Base-by-base conservation (phyloP, 306 rosid species). In the Benincasa hispida region DNA sequence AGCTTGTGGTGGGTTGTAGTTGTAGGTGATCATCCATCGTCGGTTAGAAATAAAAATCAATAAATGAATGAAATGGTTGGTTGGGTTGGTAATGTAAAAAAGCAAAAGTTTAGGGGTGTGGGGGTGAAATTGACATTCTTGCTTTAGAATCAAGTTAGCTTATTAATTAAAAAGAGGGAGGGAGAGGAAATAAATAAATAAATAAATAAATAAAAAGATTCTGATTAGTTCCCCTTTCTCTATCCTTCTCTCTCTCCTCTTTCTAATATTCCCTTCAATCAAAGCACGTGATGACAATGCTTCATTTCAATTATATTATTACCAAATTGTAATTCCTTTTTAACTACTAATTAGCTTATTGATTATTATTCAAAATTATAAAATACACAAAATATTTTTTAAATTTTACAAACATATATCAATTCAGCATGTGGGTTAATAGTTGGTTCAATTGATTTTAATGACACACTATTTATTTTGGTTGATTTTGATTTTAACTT, bases 81-180 rank as follows among this genome's bases (percentile, higher is more conserved):
- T 69, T 69, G 75, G 56, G 56, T 13, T 69, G 75, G 57, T 69
- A 69, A 45, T 22, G 57, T 69, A 69, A 69, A 69, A 69, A 69
- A 15, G 57, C 13, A 45, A 69, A 24, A 2, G 34, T 69, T 6
- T 1, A 22, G 55, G 35, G 74, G 74, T 22, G 34, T 34, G 19
- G n/a, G 6, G 28, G 34, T 69, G 75, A 69, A 69, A 69, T 24
- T 45, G 75, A 45, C 22, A 45, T 45, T 47, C 3, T 69, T 69
- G 75, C 75, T 69, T 69, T 45, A 45, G 75, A 69, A 69, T 45
- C 39, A 69, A 69, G 75, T 42, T 69, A 69, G 75, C 56, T 69
- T 45, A 69, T 45, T 69, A 24, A 69, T 69, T 45, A 68, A 69
- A 69, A 66, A 4, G 30, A n/a, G n/a, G n/a, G n/a, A n/a, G n/a